Evolutionary conservation across 345 rosid species (phyloP).

Genomic region (Rhodomyrtus tomentosa): DNA sequence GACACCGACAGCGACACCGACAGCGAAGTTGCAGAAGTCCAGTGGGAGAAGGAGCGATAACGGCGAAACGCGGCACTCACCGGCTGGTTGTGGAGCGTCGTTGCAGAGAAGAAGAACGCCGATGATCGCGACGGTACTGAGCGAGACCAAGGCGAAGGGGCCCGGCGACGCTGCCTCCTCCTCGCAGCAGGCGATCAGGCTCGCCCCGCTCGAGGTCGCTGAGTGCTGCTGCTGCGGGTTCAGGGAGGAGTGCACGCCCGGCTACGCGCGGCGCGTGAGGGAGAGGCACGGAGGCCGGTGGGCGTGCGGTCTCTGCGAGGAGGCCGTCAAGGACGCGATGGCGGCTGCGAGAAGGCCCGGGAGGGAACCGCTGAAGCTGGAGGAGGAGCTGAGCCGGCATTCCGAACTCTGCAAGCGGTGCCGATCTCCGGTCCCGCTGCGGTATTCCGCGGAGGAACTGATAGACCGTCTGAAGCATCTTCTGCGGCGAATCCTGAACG

Average conservation of each 20-base stretch:
- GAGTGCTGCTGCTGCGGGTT: constrained; percentile 8
- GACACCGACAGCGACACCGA: not conserved
- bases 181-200: not conserved
- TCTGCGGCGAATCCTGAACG: not conserved
- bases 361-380: not conserved
- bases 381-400: not conserved
- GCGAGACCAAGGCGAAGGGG: not conserved
- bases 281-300: not conserved
- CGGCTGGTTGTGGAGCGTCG: not conserved
- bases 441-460: not conserved
- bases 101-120: not conserved
- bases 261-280: not conserved
- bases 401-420: not conserved
- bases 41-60: not conserved
- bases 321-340: constrained; percentile 2
- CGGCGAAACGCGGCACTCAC: not conserved
- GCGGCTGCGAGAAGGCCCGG: not conserved
- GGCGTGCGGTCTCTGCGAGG: constrained; percentile 7
- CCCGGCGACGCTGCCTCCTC: not conserved
- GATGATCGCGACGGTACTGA: not conserved
- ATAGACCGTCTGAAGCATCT: not conserved
- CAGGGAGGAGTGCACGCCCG: constrained; percentile 4
- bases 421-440: not conserved
- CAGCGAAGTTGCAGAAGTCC: not conserved
- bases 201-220: not conserved